Base-by-base conservation (phyloP, 768 basidiomycete genomes). In the Kwoniella sp. region DNA sequence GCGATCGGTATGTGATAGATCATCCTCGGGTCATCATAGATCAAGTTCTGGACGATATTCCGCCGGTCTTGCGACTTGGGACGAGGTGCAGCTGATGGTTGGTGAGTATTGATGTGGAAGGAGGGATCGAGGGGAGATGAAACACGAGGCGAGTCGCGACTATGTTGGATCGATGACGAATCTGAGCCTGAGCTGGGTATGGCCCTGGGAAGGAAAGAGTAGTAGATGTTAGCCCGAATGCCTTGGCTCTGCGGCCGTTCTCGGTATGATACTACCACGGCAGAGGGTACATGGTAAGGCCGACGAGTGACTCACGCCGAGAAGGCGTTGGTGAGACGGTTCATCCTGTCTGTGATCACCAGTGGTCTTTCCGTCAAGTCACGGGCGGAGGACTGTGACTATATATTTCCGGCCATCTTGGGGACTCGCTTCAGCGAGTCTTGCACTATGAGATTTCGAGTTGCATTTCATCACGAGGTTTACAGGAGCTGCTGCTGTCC, bases 21-120 rank as follows among this genome's bases (percentile, higher is more conserved):
- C 13, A 45, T 55, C 17, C 73, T 53, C 13, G 73, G 73, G 65
- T 74, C 73, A 65, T 74, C 70, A 55, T 74, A 74, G 26, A 74
- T 70, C 41, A 53, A 50, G 45, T 60, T 60, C 28, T 66, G 70
- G 30, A 60, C 28, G 22, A 62, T 62, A n/a, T 52, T 34, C 37
- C 61, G n/a, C 30, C 58, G 25, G 31, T 60, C 55, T 13, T 55
- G 54, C 4, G 66, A 52, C 8, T 23, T 31, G 2, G 45, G 47
- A 58, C 61, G 57, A 56, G 56, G 55, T 55, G 69, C 30, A 34
- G 31, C 5, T 45, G 41, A 45, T 45, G 11, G 13, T 17, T 20
- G 41, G 23, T 52, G 69, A 15, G 65, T 47, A 41, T 37, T 48
- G 11, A 58, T 37, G 20, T 58, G 55, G 55, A 68, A 62, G 0